Conservation (phyloP, 1,284 basidiomycete genomes). For the Volvariella surrecta region DNA sequence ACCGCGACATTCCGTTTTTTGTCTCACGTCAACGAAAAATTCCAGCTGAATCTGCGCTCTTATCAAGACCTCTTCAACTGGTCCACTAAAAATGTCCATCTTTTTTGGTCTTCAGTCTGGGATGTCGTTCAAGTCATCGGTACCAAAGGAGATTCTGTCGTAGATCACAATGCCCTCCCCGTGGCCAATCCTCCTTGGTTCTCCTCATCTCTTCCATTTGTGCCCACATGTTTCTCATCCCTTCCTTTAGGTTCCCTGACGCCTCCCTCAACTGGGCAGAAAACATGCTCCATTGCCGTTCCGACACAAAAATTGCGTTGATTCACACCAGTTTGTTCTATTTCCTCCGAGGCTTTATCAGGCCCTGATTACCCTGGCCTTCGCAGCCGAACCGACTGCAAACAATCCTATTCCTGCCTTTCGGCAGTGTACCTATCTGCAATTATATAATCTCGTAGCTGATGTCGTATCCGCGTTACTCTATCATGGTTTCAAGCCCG, state of each 20-base stretch:
- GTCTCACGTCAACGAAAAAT: constrained; percentile 43
- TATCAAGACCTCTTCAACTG: constrained; percentile 69
- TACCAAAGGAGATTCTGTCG: constrained; percentile 48
- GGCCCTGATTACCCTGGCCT: constrained; percentile 8
- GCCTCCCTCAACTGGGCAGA: constrained; percentile 81
- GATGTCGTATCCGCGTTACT: constrained; percentile 56
- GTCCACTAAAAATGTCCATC: constrained; percentile 55
- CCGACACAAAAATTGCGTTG: constrained; percentile 56
- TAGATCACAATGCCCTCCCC: constrained; percentile 50
- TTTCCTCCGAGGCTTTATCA: constrained; percentile 8
- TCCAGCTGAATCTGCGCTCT: constrained; percentile 37
- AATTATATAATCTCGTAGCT: constrained; percentile 57
- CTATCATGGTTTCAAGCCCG: constrained; percentile 50
- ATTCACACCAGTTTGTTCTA: constrained; percentile 59
- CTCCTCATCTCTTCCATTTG: constrained; percentile 6
- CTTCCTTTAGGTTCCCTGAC: constrained; percentile 36
- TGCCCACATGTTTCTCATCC: constrained; percentile 8
- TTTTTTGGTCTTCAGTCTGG: constrained; percentile 79
- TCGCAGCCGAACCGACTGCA: constrained; percentile 52
- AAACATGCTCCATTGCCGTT: constrained; percentile 67
- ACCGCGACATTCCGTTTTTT: constrained; percentile 55
- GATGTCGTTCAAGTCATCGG: constrained; percentile 63
- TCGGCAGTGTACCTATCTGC: constrained; percentile 46
- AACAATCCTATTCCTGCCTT: constrained; percentile 35
- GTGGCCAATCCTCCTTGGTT: constrained; percentile 75